phyloP scores from a whole-genome alignment of 192 early-diverging fungal species.

The Umbelopsis sp. region DNA sequence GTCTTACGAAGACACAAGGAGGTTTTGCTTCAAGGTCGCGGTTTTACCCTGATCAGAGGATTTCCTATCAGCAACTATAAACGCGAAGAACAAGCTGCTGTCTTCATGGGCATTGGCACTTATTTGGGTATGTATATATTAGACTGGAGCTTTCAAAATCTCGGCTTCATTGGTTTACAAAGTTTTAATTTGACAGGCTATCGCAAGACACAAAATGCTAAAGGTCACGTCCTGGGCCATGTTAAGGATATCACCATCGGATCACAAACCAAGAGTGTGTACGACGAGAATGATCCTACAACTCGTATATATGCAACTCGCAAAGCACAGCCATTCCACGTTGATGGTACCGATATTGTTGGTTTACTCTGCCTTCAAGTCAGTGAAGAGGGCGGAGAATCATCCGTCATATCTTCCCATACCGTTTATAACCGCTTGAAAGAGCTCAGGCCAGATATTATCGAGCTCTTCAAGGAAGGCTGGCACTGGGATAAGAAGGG shows the following conservation, averaged over 20 bases:
- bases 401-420: slow-evolving; percentile 43
- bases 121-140: slow-evolving; percentile 34
- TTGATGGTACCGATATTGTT: slow-evolving; percentile 43
- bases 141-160: too few relatives aligned
- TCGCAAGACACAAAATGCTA: slow-evolving; percentile 38
- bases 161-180: neutral
- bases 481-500: slow-evolving; percentile 48
- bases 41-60: slow-evolving; percentile 33
- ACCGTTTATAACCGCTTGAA: slow-evolving; percentile 44
- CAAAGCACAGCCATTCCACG: slow-evolving; percentile 48
- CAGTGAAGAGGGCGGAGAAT: slow-evolving; percentile 37
- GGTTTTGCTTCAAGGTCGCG: slow-evolving; percentile 30
- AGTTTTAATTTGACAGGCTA: neutral
- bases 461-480: slow-evolving; percentile 31
- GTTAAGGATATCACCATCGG: slow-evolving; percentile 41
- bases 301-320: slow-evolving; percentile 46
- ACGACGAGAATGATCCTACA: slow-evolving; percentile 31
- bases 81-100: slow-evolving; percentile 31
- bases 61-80: slow-evolving; percentile 31
- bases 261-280: slow-evolving; percentile 33
- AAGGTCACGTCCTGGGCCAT: slow-evolving; percentile 41
- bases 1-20: slow-evolving; percentile 20
- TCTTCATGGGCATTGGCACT: slow-evolving; percentile 48
- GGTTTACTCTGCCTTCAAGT: slow-evolving; percentile 39
- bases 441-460: slow-evolving; percentile 36